Evolutionary conservation across 2,329 filamentous ascomycete species (phyloP), one percentile per base, ranked within the genome.

Genomic region (Dothideomycetidae sp.): DNA sequence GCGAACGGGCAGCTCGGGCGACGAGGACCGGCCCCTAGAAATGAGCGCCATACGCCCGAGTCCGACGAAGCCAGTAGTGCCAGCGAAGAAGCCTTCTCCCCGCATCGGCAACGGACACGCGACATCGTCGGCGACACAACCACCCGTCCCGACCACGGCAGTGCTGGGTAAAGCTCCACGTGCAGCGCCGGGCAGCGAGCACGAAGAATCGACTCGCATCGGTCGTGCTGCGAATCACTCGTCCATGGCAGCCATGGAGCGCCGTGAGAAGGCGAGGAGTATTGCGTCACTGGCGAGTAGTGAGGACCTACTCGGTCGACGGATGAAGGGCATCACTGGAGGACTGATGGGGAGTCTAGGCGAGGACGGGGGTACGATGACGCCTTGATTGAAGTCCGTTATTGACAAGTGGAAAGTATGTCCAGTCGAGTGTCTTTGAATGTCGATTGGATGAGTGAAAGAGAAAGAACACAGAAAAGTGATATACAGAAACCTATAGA

Each of bases 21-120:
- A 90, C 21, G 85, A 93, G 45, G 85, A 92, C 36, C 61, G 66
- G 13, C 81, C 83, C 3, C 57, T 94, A 7, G 86, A 93, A 58
- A 93, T 93, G 64, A 75, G 70, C 7, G 50, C 60, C 4, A 39
- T 56, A 10, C 21, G 36, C 10, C 7, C 16, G 7, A 38, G 36
- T 26, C 36, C 36, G 3, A 19, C 10, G 10, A 33, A n/a, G 7
- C 42, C 44, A 10, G 30, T 48, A 14, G 39, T 41, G 10, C 44
- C 46, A 39, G 44, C 44, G 9, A 44, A 47, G 29, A 48, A 46
- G 21, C 34, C n/a, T n/a, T n/a, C n/a, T n/a, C n/a, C n/a, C n/a
- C n/a, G n/a, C n/a, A n/a, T n/a, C n/a, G n/a, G n/a, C n/a, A n/a
- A n/a, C n/a, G n/a, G n/a, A n/a, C n/a, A n/a, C n/a, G n/a, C n/a